These are phyloP conservation scores for Penicillium coffeae DNA, from an alignment of 495 filamentous ascomycete genomes.

Conservation along the genomic window DNA sequence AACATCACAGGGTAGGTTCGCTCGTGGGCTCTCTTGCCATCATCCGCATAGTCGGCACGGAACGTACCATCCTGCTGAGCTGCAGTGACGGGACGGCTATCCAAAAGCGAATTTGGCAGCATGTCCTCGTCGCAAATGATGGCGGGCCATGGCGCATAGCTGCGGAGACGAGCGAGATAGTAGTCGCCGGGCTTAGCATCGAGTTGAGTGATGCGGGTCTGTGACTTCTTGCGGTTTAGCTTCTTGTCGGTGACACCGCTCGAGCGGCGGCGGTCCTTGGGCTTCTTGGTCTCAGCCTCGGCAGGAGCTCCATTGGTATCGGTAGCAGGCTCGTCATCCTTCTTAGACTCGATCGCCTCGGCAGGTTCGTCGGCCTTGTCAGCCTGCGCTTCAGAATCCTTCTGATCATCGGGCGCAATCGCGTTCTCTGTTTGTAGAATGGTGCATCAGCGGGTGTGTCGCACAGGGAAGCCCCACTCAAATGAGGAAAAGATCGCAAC, in stretches of 20 bases:
- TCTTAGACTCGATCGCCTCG: slow-evolving; percentile 33
- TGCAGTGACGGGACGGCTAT: slow-evolving; percentile 74
- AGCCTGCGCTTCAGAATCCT: slow-evolving; percentile 22
- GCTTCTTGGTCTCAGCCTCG: slow-evolving; percentile 38
- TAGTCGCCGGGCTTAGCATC: slow-evolving; percentile 82
- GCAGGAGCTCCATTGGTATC: slow-evolving; percentile 45
- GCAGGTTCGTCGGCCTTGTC: slow-evolving; percentile 24
- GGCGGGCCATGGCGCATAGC: slow-evolving; percentile 85
- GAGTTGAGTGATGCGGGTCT: slow-evolving; percentile 62
- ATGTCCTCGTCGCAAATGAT: slow-evolving; percentile 91
- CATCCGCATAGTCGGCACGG: slow-evolving; percentile 77
- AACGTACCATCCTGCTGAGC: slow-evolving; percentile 75
- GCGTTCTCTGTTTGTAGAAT: slow-evolving; percentile 18
- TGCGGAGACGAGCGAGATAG: slow-evolving; percentile 82
- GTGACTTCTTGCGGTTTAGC: slow-evolving; percentile 79
- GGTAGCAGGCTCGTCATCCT: slow-evolving; percentile 18
- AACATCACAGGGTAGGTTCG: slow-evolving; percentile 93
- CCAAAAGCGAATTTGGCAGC: slow-evolving; percentile 68
- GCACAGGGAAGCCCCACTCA: slow-evolving; percentile 11
- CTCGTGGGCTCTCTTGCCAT: slow-evolving; percentile 74
- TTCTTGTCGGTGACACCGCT: slow-evolving; percentile 64
- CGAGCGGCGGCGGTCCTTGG: slow-evolving; percentile 63
- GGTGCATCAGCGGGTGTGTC: slow-evolving; percentile 26
- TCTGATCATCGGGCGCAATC: slow-evolving; percentile 29
- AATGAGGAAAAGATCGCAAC: neutral